Evolutionary conservation across 371 early-diverging fungal genomes (phyloP).

Genomic region (Thermomucor indicae-seudaticae): DNA sequence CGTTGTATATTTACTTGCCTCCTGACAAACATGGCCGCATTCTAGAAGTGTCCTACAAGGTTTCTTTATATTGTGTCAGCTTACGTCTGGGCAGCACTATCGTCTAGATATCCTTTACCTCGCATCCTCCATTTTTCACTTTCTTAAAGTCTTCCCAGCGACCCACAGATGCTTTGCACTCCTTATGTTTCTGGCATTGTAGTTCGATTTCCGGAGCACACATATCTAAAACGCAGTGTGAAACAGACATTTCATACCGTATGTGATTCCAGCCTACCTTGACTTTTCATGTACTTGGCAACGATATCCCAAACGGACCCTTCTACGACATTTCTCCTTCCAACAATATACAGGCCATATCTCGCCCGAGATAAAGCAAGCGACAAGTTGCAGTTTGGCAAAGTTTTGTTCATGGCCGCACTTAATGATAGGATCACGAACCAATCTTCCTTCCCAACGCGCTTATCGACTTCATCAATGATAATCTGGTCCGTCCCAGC

Average conservation of each 20-base stretch:
- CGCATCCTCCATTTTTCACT: conserved; percentile 38
- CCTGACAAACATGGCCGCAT: conserved; percentile 37
- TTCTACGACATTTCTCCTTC: conserved; percentile 8
- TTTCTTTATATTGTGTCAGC: not conserved
- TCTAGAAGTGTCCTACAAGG: conserved; percentile 25
- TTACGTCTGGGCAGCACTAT: not conserved
- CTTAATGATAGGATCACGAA: conserved; percentile 25
- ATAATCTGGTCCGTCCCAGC: conserved; percentile 1
- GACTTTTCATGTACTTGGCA: conserved; percentile 18
- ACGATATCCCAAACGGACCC: conserved; percentile 21
- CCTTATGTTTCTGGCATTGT: conserved; percentile 11
- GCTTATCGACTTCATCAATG: conserved; percentile 18
- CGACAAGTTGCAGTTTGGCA: conserved; percentile 10
- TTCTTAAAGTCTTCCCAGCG: conserved; percentile 21
- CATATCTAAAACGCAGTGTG: not conserved
- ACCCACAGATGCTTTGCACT: conserved; percentile 3
- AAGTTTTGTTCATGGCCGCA: conserved; percentile 10
- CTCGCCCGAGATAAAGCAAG: conserved; percentile 32
- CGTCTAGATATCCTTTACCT: conserved; percentile 5
- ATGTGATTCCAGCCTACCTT: conserved; percentile 16
- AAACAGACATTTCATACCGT: not conserved
- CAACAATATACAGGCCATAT: conserved; percentile 37
- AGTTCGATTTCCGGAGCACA: conserved; percentile 5
- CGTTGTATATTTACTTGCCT: conserved; percentile 7
- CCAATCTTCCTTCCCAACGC: conserved; percentile 17